These are phyloP conservation scores for Rhizopogon vesiculosus DNA, from an alignment of 768 basidiomycete genomes.

Conservation along the genomic window DNA sequence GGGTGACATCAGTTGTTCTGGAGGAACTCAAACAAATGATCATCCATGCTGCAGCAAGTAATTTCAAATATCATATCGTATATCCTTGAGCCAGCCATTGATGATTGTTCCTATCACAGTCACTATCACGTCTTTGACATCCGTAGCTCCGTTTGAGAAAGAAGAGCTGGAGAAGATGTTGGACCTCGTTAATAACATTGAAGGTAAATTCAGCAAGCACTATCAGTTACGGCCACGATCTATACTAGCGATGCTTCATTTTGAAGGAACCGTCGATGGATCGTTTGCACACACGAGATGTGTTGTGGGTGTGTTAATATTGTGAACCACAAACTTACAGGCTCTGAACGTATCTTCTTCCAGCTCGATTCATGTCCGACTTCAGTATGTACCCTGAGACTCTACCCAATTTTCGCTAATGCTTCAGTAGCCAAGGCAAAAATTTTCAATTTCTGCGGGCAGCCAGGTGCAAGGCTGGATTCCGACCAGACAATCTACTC, in stretches of 20 bases:
- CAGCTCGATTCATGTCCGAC: constrained; percentile 39
- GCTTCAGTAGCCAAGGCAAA: constrained; percentile 16
- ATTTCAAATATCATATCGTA: constrained; percentile 11
- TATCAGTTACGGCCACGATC: not conserved
- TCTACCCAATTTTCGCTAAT: not conserved
- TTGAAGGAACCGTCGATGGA: not conserved
- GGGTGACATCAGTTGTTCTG: not conserved
- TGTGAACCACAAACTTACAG: not conserved
- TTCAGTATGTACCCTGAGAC: constrained; percentile 27
- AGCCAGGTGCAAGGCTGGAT: constrained; percentile 30
- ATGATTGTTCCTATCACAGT: constrained; percentile 21
- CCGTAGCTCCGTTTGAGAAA: constrained; percentile 31
- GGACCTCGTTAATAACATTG: constrained; percentile 21
- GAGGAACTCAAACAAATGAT: not conserved
- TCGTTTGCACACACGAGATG: not conserved
- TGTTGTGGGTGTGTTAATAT: not conserved
- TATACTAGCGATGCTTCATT: not conserved
- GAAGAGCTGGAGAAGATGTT: constrained; percentile 34
- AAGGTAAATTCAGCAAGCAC: constrained; percentile 20
- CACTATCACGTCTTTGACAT: constrained; percentile 30
- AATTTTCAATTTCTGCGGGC: constrained; percentile 34
- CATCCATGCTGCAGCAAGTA: constrained; percentile 10
- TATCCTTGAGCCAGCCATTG: not conserved
- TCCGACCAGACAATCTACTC: constrained; percentile 19
- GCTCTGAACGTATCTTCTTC: not conserved